Base-by-base conservation (phyloP, 192 early-diverging fungal species). In the Rhizophagus clarus region DNA sequence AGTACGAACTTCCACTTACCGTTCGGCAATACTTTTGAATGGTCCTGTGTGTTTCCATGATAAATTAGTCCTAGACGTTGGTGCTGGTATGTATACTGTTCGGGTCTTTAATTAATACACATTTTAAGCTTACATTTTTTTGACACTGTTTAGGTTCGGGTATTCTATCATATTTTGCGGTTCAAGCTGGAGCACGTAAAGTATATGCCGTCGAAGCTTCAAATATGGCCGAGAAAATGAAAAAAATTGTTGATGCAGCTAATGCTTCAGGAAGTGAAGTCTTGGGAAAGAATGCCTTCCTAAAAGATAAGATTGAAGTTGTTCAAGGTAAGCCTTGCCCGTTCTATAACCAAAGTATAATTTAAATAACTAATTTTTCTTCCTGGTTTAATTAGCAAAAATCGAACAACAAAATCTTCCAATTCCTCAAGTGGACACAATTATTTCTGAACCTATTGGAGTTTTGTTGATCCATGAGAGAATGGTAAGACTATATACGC, bases 201-300 rank as follows among this genome's bases (percentile, higher is more conserved):
- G 96, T 99, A 10, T 97, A 95, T 83, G 98, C 98, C 0, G 92
- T 99, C 15, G 98, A 99, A 83, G 98, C 98, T 7, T 97, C 96
- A 20, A 91, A 88, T 32, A 97, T 99, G 97, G 96, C 98, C 1
- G 72, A 88, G 42, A 97, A 96, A 87, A 97, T 99, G 88, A 84
- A 90, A 77, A 90, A 91, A 77, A 83, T 99, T 69, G 81, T 99
- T 11, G 84, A 90, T 28, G 85, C 88, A 4, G 90, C 94, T 20
- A 88, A 90, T 47, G 83, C 90, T 64, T 85, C 89, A 28, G 76
- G 84, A 8, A 82, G 84, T 47, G 79, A 88, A 64, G 84, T 88
- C 14, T 82, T 80, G 1, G 76, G 81, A 28, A 91, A 88, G 73
- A 97, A 93, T 84, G 84, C 82, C 69, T 98, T 90, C 84, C 85